Percentiles rank a stretch among this genome's conserved stretches.
Evolutionary conservation across 2,329 filamentous ascomycete species (phyloP).

Genomic region (Phialophora verrucosa): DNA sequence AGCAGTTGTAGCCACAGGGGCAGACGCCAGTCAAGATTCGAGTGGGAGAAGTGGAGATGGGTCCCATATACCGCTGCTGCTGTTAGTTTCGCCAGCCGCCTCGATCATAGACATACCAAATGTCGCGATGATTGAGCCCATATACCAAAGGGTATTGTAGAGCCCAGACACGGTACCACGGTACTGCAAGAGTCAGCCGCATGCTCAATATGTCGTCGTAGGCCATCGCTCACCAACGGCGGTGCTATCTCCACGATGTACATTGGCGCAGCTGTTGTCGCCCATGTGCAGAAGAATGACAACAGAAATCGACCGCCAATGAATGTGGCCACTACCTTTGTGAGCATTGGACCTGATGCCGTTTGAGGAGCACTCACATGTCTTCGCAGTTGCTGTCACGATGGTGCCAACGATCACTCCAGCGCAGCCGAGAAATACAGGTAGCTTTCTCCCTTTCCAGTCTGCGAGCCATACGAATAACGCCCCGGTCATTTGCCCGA

Average conservation of each 20-base stretch:
- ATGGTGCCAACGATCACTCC: slow-evolving; percentile 48
- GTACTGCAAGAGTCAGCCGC: slow-evolving; percentile 40
- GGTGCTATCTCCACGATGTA: slow-evolving; percentile 55
- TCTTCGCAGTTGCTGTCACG: slow-evolving; percentile 44
- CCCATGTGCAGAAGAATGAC: slow-evolving; percentile 48
- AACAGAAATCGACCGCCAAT: slow-evolving; percentile 59
- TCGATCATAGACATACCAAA: slow-evolving; percentile 8
- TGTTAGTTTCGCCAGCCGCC: slow-evolving; percentile 54
- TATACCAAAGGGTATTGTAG: slow-evolving; percentile 62
- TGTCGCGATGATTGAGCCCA: slow-evolving; percentile 54
- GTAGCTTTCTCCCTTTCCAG: slow-evolving; percentile 43
- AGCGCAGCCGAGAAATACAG: slow-evolving; percentile 43
- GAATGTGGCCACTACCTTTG: slow-evolving; percentile 41
- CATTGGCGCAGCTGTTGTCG: slow-evolving; percentile 49
- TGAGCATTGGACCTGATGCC: not conserved
- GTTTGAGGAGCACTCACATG: not conserved
- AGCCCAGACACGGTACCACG: slow-evolving; percentile 56
- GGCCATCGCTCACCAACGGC: slow-evolving; percentile 43
- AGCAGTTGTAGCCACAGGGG: slow-evolving; percentile 70
- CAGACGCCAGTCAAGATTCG: slow-evolving; percentile 63
- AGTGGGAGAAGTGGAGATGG: slow-evolving; percentile 44
- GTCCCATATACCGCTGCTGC: slow-evolving; percentile 36
- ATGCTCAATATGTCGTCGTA: not conserved
- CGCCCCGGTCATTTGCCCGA: slow-evolving; percentile 51
- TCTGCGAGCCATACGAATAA: slow-evolving; percentile 47